These are phyloP conservation scores for Baudoinia panamericana DNA, from an alignment of 495 filamentous ascomycete genomes.

Conservation along the genomic window DNA sequence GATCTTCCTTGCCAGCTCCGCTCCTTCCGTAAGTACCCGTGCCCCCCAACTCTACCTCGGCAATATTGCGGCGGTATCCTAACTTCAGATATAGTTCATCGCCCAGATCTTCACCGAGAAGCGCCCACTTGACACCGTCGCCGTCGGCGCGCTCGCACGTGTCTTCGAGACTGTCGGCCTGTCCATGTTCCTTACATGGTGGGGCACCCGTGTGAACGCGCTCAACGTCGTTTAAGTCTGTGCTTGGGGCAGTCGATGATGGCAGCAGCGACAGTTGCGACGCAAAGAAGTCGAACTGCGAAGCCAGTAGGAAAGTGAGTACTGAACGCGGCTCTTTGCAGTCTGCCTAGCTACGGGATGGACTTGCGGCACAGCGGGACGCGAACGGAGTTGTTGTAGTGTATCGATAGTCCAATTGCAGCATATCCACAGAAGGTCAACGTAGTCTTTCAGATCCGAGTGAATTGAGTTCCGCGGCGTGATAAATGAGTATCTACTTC, in stretches of 20 bases:
- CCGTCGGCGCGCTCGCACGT: slow-evolving; percentile 67
- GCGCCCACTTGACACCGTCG: slow-evolving; percentile 76
- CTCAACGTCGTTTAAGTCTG: too few species aligned
- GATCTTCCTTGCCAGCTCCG: slow-evolving; percentile 81
- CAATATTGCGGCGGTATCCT: background rate
- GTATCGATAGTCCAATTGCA: slow-evolving; percentile 9
- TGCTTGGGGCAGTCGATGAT: too few species aligned
- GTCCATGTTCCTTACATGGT: slow-evolving; percentile 86
- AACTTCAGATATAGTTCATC: slow-evolving; percentile 51
- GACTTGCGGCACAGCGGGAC: too few species aligned
- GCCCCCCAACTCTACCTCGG: too few species aligned
- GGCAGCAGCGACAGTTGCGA: too few species aligned
- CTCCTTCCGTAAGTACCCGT: slow-evolving; percentile 61
- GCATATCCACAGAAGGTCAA: background rate
- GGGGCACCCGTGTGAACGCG: slow-evolving; percentile 90
- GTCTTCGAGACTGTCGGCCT: slow-evolving; percentile 88
- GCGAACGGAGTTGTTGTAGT: too few species aligned
- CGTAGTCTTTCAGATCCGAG: background rate
- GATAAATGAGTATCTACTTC: too few species aligned
- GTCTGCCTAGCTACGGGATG: slow-evolving; percentile 16
- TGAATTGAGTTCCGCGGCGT: background rate
- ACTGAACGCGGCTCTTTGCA: background rate
- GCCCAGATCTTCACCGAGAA: slow-evolving; percentile 81
- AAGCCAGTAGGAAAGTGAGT: background rate
- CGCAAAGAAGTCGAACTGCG: slow-evolving; percentile 16